Evolutionary conservation across 169 alveolate species (phyloP).

Genomic region (Perkinsus marinus): DNA sequence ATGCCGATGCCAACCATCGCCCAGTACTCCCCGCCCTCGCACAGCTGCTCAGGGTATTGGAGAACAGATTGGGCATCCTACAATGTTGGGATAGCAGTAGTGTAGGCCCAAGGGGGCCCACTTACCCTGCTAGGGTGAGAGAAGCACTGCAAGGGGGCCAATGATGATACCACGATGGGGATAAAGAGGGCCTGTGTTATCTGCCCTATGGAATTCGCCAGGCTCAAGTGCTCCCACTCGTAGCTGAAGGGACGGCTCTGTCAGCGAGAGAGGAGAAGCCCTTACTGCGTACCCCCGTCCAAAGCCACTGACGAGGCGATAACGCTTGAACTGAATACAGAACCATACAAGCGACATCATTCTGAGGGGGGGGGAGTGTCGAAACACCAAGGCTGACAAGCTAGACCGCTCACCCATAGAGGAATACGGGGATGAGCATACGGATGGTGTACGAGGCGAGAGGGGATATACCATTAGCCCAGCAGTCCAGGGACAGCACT

Average conservation of each 20-base stretch:
- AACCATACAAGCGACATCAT: neutral
- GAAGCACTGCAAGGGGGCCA: neutral
- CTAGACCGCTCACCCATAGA: neutral
- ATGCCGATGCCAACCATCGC: neutral
- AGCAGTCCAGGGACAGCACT: neutral
- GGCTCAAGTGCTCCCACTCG: neutral
- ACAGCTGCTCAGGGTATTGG: neutral
- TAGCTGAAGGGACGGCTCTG: neutral
- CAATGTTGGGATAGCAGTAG: too few relatives aligned
- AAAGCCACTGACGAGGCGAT: neutral
- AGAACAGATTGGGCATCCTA: neutral
- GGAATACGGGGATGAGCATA: neutral
- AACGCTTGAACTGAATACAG: neutral
- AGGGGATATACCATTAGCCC: neutral
- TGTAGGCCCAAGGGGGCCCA: neutral
- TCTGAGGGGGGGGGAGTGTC: neutral
- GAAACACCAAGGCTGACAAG: too few relatives aligned
- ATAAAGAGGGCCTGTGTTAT: neutral
- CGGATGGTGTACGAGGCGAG: neutral
- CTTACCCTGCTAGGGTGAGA: neutral
- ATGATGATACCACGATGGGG: neutral
- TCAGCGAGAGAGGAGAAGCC: neutral
- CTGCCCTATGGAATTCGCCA: neutral
- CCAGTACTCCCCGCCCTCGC: neutral
- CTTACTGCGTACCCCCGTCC: neutral